Evolutionary conservation across 2,329 filamentous ascomycete genomes (phyloP).

Genomic region (Xylariaceae sp.): DNA sequence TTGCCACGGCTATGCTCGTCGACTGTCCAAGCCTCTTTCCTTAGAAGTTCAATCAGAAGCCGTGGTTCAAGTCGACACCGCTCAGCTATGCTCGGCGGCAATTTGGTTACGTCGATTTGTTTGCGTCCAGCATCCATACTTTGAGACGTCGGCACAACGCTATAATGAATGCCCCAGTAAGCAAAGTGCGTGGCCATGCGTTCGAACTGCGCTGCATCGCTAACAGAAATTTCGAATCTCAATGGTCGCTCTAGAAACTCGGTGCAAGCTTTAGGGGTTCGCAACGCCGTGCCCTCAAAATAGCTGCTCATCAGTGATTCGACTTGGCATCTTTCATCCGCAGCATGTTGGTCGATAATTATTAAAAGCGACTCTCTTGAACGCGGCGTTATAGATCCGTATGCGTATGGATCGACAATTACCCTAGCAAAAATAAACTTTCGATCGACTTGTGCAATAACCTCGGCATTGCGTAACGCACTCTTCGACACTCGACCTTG

Average conservation of each 20-base stretch:
- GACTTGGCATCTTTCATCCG: conserved; percentile 80
- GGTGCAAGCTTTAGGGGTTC: conserved; percentile 26
- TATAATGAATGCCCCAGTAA: conserved; percentile 70
- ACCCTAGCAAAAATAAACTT: conserved; percentile 81
- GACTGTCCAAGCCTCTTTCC: conserved; percentile 67
- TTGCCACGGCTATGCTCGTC: conserved; percentile 42
- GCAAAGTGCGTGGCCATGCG: conserved; percentile 55
- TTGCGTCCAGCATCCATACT: conserved; percentile 4
- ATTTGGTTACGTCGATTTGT: conserved; percentile 47
- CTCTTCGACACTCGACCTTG: conserved; percentile 56
- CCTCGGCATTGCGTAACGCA: conserved; percentile 54
- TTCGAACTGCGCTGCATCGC: conserved; percentile 58
- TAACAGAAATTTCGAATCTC: conserved; percentile 58
- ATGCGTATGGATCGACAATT: conserved; percentile 15
- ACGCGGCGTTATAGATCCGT: neutral
- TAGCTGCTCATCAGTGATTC: conserved; percentile 63
- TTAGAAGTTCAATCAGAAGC: conserved; percentile 68
- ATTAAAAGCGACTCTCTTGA: conserved; percentile 48
- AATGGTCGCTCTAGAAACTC: conserved; percentile 51
- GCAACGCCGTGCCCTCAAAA: conserved; percentile 34
- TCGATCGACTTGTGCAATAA: conserved; percentile 79
- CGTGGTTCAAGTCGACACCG: conserved; percentile 69
- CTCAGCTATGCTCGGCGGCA: conserved; percentile 72
- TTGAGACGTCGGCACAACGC: conserved; percentile 33
- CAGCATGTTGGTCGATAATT: conserved; percentile 89